Evolutionary conservation across 352 stramenopile species (phyloP).

Genomic region (Phytophthora brassicae): DNA sequence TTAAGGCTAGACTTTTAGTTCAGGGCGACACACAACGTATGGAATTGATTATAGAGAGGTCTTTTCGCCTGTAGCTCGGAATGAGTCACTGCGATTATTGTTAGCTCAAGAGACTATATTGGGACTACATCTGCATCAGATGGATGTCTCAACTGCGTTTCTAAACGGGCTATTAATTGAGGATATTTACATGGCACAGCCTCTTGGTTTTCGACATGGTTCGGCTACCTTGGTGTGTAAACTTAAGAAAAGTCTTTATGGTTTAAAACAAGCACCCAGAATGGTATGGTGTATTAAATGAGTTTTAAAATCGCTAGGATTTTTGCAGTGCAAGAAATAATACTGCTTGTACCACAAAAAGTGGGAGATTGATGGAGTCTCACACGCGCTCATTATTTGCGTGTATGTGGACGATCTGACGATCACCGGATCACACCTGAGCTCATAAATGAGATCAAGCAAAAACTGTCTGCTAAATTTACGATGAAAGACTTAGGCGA

Average conservation of each 20-base stretch:
- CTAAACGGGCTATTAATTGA: too few relatives aligned
- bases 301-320: not conserved
- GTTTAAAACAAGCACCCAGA: not conserved
- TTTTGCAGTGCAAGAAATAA: constrained; percentile 3
- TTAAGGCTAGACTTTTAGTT: too few relatives aligned
- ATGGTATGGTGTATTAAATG: constrained; percentile 3
- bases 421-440: not conserved
- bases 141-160: too few relatives aligned
- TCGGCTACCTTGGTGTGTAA: not conserved
- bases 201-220: not conserved
- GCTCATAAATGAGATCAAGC: not conserved
- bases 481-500: not conserved
- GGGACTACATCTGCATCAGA: too few relatives aligned
- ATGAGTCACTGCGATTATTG: too few relatives aligned
- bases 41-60: too few relatives aligned
- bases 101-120: too few relatives aligned
- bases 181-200: constrained; percentile 2
- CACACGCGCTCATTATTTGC: not conserved
- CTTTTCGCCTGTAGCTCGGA: too few relatives aligned
- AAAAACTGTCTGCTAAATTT: not conserved
- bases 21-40: too few relatives aligned
- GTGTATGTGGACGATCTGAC: constrained; percentile 9
- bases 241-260: constrained; percentile 2
- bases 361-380: constrained; percentile 3
- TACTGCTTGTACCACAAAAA: constrained; percentile 7